These are phyloP conservation scores for Durotheca rogersii DNA, from an alignment of 495 filamentous ascomycete genomes.

Conservation along the genomic window DNA sequence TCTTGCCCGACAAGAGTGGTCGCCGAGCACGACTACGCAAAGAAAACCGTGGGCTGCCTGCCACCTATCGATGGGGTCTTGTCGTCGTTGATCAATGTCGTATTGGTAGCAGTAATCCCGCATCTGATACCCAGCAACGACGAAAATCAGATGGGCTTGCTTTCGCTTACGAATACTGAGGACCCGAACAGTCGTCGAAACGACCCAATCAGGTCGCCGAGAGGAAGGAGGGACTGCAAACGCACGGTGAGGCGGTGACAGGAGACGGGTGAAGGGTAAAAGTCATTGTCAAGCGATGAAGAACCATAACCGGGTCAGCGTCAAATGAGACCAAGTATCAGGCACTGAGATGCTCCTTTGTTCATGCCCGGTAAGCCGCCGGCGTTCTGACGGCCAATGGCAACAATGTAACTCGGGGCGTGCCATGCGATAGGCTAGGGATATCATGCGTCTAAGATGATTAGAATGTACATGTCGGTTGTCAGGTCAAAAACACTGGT, in stretches of 20 bases:
- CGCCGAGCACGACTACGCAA: slow-evolving; percentile 20
- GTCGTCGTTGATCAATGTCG: slow-evolving; percentile 53
- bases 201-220: slow-evolving; percentile 42
- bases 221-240: slow-evolving; percentile 47
- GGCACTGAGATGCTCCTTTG: slow-evolving; percentile 45
- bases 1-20: slow-evolving; percentile 6
- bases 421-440: slow-evolving; percentile 50
- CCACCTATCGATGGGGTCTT: slow-evolving; percentile 46
- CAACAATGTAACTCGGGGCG: slow-evolving; percentile 41
- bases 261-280: not conserved
- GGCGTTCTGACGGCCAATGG: slow-evolving; percentile 54
- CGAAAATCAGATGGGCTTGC: slow-evolving; percentile 33
- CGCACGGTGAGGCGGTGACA: slow-evolving; percentile 43
- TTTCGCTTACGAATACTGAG: slow-evolving; percentile 19
- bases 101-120: slow-evolving; percentile 36
- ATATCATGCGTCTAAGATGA: slow-evolving; percentile 44
- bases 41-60: slow-evolving; percentile 43
- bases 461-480: slow-evolving; percentile 54
- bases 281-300: not conserved
- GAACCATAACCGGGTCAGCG: not conserved
- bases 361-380: slow-evolving; percentile 50
- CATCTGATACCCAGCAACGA: not conserved
- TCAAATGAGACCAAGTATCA: slow-evolving; percentile 15
- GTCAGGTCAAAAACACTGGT: slow-evolving; percentile 49
- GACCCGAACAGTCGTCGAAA: slow-evolving; percentile 33